phyloP scores from a whole-genome alignment of 2,329 filamentous ascomycete species.

The Emericellopsis atlantica region DNA sequence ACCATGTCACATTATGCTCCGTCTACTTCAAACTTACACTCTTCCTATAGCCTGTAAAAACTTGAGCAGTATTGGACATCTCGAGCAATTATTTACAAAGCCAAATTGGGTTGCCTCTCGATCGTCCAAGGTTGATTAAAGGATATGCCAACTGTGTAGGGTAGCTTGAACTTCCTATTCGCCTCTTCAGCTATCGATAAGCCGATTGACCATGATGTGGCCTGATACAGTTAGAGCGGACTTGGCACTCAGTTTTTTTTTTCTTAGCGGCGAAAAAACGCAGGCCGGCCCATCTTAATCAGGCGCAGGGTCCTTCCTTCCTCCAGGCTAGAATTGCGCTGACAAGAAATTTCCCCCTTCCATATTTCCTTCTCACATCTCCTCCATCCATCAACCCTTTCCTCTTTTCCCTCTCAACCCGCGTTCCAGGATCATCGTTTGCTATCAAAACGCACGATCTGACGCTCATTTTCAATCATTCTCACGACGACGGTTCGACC shows the following conservation, averaged over 20 bases:
- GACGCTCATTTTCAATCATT: conserved; percentile 3
- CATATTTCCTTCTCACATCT: conserved; percentile 8
- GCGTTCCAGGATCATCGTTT: conserved; percentile 5
- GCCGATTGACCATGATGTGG: neutral
- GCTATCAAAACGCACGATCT: conserved; percentile 12
- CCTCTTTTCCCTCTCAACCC: neutral
- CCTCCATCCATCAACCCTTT: conserved; percentile 4
- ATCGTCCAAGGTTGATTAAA: too few relatives aligned
- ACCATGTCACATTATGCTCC: too few relatives aligned
- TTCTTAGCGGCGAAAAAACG: conserved; percentile 13
- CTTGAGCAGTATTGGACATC: too few relatives aligned
- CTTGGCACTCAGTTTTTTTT: conserved; percentile 6
- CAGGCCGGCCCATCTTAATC: too few relatives aligned
- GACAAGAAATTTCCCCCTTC: conserved; percentile 6
- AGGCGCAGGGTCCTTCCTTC: neutral
- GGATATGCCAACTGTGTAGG: too few relatives aligned
- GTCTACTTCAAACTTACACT: too few relatives aligned
- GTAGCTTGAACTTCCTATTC: too few relatives aligned
- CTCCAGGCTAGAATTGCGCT: neutral
- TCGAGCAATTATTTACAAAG: too few relatives aligned
- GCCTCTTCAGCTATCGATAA: neutral
- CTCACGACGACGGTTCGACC: neutral
- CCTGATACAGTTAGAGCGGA: neutral
- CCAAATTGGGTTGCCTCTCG: too few relatives aligned
- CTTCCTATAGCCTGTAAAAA: too few relatives aligned